A percentile compares a stretch with the other conserved stretches of the same genome.
Evolutionary conservation across 2,329 filamentous ascomycete species (phyloP).

Genomic region (Aureobasidium vineae): DNA sequence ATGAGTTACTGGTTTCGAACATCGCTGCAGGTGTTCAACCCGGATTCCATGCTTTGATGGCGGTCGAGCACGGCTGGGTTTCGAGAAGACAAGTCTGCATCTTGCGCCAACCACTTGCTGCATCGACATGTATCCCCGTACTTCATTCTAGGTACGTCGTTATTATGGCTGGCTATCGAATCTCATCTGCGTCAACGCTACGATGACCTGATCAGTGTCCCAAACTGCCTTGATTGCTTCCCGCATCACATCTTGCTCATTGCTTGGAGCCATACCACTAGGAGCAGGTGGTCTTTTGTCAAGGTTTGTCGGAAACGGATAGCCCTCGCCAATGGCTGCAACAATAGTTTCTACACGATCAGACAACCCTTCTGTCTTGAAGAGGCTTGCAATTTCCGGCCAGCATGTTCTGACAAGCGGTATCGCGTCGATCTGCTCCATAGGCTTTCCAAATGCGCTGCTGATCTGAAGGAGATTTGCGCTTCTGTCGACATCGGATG

Average conservation of each 20-base stretch:
- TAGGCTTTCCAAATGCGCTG: conserved; percentile 61
- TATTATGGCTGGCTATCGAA: conserved; percentile 30
- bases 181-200: conserved; percentile 32
- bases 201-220: conserved; percentile 44
- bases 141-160: no score
- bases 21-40: neutral
- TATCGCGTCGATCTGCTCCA: conserved; percentile 59
- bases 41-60: neutral
- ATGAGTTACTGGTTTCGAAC: no score
- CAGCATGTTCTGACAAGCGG: conserved; percentile 51
- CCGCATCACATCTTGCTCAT: conserved; percentile 55
- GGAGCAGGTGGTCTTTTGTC: conserved; percentile 56
- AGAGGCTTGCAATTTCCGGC: conserved; percentile 41
- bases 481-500: conserved; percentile 50
- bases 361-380: conserved; percentile 42
- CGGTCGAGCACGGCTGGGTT: neutral
- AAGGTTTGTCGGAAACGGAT: conserved; percentile 63
- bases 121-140: neutral
- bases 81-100: neutral
- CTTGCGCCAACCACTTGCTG: neutral
- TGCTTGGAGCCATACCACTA: conserved; percentile 60
- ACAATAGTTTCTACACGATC: conserved; percentile 50
- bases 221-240: conserved; percentile 47
- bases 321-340: conserved; percentile 56
- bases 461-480: conserved; percentile 64